Evolutionary conservation across 2,329 filamentous ascomycete species (phyloP).

Genomic region (Calycina herbarum): DNA sequence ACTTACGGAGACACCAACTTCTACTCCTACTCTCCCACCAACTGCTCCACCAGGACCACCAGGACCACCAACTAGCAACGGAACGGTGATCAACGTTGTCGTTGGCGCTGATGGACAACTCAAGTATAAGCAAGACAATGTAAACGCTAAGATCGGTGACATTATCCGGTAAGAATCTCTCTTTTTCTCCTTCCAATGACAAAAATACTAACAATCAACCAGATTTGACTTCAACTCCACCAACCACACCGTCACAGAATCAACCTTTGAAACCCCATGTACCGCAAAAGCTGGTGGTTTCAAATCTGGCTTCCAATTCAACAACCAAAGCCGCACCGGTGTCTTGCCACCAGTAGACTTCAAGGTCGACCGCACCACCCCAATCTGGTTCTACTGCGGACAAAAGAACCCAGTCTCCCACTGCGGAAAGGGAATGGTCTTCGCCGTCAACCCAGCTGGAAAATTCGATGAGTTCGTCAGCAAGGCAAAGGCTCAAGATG

Average conservation of each 20-base stretch:
- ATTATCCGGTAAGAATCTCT: conserved; percentile 49
- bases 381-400: conserved; percentile 38
- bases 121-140: conserved; percentile 56
- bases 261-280: conserved; percentile 65
- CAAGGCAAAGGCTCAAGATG: conserved; percentile 12
- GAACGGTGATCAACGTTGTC: conserved; percentile 10
- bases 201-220: neutral
- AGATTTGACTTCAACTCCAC: conserved; percentile 66
- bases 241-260: conserved; percentile 75
- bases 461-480: conserved; percentile 25
- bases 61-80: conserved; percentile 1
- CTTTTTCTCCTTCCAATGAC: neutral
- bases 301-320: conserved; percentile 66
- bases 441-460: conserved; percentile 31
- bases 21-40: conserved; percentile 7
- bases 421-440: conserved; percentile 34
- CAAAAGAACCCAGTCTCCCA: conserved; percentile 26
- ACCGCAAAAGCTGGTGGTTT: conserved; percentile 57
- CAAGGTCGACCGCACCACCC: conserved; percentile 26
- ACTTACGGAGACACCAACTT: conserved; percentile 10
- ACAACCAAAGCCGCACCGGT: conserved; percentile 56
- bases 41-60: conserved; percentile 3
- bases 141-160: conserved; percentile 63
- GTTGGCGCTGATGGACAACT: conserved; percentile 19
- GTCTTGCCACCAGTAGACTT: conserved; percentile 16